Conservation (phyloP, 768 basidiomycete species). For the Trametes meyenii region DNA sequence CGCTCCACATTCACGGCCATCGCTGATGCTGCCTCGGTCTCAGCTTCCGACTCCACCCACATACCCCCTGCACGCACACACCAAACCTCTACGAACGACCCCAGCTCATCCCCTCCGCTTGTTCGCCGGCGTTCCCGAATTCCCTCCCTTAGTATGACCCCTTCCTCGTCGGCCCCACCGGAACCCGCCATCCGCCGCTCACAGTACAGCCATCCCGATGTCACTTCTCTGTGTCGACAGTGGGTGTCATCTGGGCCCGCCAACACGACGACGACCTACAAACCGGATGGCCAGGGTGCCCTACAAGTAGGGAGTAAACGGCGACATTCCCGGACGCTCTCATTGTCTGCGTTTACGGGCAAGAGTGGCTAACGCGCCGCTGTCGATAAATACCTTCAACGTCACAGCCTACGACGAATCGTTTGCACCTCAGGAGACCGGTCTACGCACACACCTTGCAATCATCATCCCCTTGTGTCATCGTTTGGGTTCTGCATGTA, state of each 20-base stretch:
- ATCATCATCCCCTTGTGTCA: too few relatives aligned
- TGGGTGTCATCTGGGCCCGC: conserved; percentile 63
- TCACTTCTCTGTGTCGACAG: conserved; percentile 58
- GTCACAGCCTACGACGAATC: too few relatives aligned
- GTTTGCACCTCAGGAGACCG: background rate
- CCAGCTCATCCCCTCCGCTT: conserved; percentile 1
- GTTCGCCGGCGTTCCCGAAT: conserved; percentile 18
- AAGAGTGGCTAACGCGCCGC: background rate
- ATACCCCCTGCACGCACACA: conserved; percentile 4
- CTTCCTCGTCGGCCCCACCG: conserved; percentile 42
- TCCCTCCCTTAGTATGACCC: conserved; percentile 38
- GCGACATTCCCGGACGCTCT: conserved; percentile 6
- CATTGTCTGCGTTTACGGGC: conserved; percentile 3
- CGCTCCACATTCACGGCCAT: conserved; percentile 28
- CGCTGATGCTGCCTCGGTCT: conserved; percentile 23
- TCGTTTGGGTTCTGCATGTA: too few relatives aligned
- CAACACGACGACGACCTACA: conserved; percentile 55
- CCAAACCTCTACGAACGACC: conserved; percentile 4
- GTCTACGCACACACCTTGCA: too few relatives aligned
- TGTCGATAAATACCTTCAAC: too few relatives aligned
- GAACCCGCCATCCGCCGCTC: conserved; percentile 52
- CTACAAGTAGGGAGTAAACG: background rate
- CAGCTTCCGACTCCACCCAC: conserved; percentile 18
- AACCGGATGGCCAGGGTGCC: conserved; percentile 30
- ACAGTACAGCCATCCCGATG: conserved; percentile 56